Conservation (phyloP, 306 rosid genomes). For the Lotus japonicus region DNA sequence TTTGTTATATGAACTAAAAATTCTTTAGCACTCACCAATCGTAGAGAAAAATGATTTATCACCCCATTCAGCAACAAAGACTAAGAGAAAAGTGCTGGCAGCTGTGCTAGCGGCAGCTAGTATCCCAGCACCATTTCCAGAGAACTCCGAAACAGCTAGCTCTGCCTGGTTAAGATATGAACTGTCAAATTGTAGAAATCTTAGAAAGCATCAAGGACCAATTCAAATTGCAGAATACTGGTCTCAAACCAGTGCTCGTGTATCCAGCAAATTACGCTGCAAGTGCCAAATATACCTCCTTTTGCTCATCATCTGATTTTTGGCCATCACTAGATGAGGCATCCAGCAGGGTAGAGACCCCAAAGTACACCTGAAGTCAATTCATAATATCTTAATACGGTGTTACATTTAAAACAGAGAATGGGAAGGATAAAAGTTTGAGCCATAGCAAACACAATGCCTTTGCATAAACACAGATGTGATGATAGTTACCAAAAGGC, state of each 20-base stretch:
- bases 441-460: neutral
- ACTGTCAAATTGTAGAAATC: conserved; percentile 13
- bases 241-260: neutral
- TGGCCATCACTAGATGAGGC: conserved; percentile 68
- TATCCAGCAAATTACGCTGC: conserved; percentile 2
- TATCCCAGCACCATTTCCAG: conserved; percentile 86
- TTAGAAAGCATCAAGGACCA: neutral
- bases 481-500: conserved; percentile 62
- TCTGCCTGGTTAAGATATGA: conserved; percentile 76
- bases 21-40: conserved; percentile 56
- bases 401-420: conserved; percentile 12
- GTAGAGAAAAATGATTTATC: conserved; percentile 97
- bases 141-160: conserved; percentile 80
- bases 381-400: neutral
- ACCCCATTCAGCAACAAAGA: conserved; percentile 99
- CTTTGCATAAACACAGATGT: conserved; percentile 9
- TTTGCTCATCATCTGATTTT: conserved; percentile 90
- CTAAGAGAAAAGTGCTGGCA: conserved; percentile 67
- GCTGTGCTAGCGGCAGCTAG: conserved; percentile 75
- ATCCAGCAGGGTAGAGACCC: conserved; percentile 86
- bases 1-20: neutral
- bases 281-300: conserved; percentile 60
- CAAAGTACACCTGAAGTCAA: conserved; percentile 77
- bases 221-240: neutral
- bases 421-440: conserved; percentile 4